Conservation (phyloP, 257 asterid genomes). For the Solanum appendiculatum region DNA sequence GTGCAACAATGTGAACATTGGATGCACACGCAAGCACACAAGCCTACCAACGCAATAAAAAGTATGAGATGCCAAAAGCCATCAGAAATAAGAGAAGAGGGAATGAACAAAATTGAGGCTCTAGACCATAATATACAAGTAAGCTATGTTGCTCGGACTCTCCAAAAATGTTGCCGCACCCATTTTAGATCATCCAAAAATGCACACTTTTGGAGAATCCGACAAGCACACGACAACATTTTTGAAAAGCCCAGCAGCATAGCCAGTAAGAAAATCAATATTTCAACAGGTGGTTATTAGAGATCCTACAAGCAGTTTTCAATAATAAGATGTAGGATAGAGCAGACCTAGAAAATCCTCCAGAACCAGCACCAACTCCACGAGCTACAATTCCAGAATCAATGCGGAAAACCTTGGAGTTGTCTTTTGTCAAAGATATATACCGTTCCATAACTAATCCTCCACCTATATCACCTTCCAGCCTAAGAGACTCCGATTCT, state of each 20-base stretch:
- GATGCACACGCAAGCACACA: constrained; percentile 92
- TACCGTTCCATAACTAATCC: constrained; percentile 60
- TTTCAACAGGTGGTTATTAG: neutral
- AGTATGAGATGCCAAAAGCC: neutral
- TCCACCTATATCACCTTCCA: constrained; percentile 92
- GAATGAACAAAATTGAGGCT: neutral
- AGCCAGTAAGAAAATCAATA: neutral
- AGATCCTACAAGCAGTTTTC: neutral
- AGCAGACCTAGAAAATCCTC: constrained; percentile 85
- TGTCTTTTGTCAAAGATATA: constrained; percentile 50
- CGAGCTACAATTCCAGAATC: constrained; percentile 71
- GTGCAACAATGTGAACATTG: constrained; percentile 58
- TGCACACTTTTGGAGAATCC: neutral
- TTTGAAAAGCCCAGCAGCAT: neutral
- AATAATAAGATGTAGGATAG: neutral
- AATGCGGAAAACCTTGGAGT: constrained; percentile 41
- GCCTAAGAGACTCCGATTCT: constrained; percentile 58
- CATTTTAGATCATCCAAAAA: neutral
- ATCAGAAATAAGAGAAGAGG: neutral
- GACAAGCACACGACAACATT: neutral
- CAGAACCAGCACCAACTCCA: constrained; percentile 93
- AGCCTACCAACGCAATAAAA: constrained; percentile 38
- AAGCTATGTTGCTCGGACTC: neutral
- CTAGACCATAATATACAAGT: neutral
- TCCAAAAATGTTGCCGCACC: neutral